Evolutionary conservation across 148 eudicot genomes (phyloP), one percentile per base, ranked within the genome.

Genomic region (Beta vulgaris): DNA sequence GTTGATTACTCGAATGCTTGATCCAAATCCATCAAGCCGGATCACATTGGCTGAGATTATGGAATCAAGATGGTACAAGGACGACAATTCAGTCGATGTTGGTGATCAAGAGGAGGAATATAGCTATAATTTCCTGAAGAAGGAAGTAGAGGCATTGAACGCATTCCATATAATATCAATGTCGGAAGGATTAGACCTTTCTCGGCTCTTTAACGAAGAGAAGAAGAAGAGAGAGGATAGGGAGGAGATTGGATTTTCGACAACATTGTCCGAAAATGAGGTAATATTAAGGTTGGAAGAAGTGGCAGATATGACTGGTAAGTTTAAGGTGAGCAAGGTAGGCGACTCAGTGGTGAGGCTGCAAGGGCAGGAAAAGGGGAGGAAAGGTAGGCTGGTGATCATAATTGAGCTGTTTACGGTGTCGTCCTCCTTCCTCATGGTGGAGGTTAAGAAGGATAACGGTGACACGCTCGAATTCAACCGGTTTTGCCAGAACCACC

Each of bases 111-210:
- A 76, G 3, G 12, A 29, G 31, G 34, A 13, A 12, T 2, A 25
- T 9, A 19, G 4, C 11, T 32, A 25, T n/a, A 25, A 15, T 1
- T 34, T 28, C 10, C 68, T 76, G 35, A 46, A 68, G 58, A 78
- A 84, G 53, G 84, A 79, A 48, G 58, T 76, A 1, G 90, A 86
- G 81, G 81, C 82, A 0, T 9, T 91, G 82, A 91, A 89, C 19
- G 97, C 97, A 10, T 91, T 91, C 48, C 97, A 91, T 15, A 89
- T 91, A n/a, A 91, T 91, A 34, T 89, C 97, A 1, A 65, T 91
- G 39, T 91, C 97, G 0, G 81, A 87, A 49, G 93, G 97, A 5
- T 84, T 91, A 18, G 86, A 91, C 79, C 69, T 91, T 76, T 91
- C 93, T 7, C 88, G 86, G 14, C 74, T 91, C 55, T 91, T 91